Conservation (phyloP, 2,329 filamentous ascomycete genomes). For the Aspergillus sp. region DNA sequence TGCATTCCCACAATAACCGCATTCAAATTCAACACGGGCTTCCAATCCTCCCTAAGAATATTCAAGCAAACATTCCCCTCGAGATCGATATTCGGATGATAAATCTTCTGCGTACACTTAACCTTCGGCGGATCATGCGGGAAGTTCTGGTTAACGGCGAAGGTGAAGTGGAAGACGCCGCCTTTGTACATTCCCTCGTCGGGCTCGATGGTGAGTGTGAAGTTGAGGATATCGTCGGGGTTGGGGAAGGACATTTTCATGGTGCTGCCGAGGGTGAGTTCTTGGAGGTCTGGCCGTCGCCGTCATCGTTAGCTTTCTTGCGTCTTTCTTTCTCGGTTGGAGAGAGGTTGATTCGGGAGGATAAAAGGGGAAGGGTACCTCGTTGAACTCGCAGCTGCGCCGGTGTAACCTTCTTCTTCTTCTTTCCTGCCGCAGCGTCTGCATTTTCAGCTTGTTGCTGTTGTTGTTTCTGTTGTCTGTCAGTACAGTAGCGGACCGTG, state of each 20-base stretch:
- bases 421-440: slow-evolving; percentile 68
- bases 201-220: slow-evolving; percentile 43
- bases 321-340: neutral
- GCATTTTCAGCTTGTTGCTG: slow-evolving; percentile 95
- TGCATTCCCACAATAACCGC: slow-evolving; percentile 92
- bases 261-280: slow-evolving; percentile 45
- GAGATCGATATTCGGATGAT: slow-evolving; percentile 97
- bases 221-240: slow-evolving; percentile 54
- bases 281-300: slow-evolving; percentile 37
- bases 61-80: slow-evolving; percentile 98
- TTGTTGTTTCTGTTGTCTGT: slow-evolving; percentile 55
- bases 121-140: slow-evolving; percentile 97
- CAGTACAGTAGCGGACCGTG: slow-evolving; percentile 1
- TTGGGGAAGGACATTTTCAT: slow-evolving; percentile 54
- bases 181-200: slow-evolving; percentile 71
- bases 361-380: slow-evolving; percentile 49
- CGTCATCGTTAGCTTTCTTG: neutral
- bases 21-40: slow-evolving; percentile 93
- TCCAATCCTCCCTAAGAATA: slow-evolving; percentile 97
- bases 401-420: slow-evolving; percentile 98
- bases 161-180: slow-evolving; percentile 81
- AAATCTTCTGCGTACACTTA: slow-evolving; percentile 95
- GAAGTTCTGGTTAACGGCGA: slow-evolving; percentile 89
- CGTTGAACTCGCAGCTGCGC: slow-evolving; percentile 94
- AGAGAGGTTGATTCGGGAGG: neutral